Conservation (phyloP, 2,329 filamentous ascomycete species). For the Aspergillus pseudotamarii region DNA sequence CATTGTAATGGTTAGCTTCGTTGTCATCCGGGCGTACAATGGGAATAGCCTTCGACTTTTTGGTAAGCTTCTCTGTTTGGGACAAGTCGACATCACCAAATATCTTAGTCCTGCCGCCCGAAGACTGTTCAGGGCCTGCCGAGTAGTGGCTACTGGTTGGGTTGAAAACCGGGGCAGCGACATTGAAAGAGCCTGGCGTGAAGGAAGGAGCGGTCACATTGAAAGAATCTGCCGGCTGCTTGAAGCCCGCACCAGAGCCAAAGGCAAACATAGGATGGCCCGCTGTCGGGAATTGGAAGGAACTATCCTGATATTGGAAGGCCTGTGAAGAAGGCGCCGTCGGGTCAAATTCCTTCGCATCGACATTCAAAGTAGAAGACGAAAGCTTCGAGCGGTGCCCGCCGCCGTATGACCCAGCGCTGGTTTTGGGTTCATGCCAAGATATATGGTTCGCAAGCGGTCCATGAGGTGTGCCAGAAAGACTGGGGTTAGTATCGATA, state of each 20-base stretch:
- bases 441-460: constrained; percentile 31
- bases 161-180: constrained; percentile 76
- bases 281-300: constrained; percentile 45
- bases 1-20: constrained; percentile 42
- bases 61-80: constrained; percentile 66
- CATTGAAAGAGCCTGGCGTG: constrained; percentile 70
- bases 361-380: constrained; percentile 80
- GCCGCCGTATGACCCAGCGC: constrained; percentile 38
- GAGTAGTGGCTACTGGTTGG: constrained; percentile 50
- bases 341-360: constrained; percentile 82
- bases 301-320: constrained; percentile 46
- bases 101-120: constrained; percentile 50
- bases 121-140: constrained; percentile 24
- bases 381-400: constrained; percentile 71
- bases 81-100: constrained; percentile 69
- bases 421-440: constrained; percentile 40
- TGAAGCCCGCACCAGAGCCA: constrained; percentile 30
- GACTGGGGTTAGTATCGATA: constrained; percentile 73
- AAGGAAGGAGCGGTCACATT: constrained; percentile 73
- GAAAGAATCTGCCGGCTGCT: constrained; percentile 55
- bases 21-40: constrained; percentile 69
- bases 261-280: constrained; percentile 34
- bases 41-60: constrained; percentile 80
- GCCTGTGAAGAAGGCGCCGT: constrained; percentile 50
- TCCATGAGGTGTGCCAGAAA: constrained; percentile 63